These are phyloP conservation scores for Arthrobotrys sphaeroides DNA, from an alignment of 2,329 filamentous ascomycete species.

Conservation along the genomic window DNA sequence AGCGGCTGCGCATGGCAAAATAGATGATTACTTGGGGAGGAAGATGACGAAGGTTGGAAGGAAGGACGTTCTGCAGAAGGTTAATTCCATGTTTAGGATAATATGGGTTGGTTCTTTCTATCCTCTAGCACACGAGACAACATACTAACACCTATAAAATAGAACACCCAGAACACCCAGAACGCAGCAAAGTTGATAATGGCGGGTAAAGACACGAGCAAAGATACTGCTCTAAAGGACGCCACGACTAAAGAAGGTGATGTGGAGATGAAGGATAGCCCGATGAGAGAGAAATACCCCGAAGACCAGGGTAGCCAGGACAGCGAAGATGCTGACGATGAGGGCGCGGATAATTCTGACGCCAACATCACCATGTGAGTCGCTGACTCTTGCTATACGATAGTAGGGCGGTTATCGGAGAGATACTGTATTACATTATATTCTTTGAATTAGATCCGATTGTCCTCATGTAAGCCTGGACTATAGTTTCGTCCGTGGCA, in stretches of 20 bases:
- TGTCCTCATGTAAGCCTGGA: no score
- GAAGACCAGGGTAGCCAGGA: slow-evolving; percentile 33
- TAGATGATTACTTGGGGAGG: slow-evolving; percentile 56
- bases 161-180: slow-evolving; percentile 38
- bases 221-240: slow-evolving; percentile 26
- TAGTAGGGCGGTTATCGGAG: background rate
- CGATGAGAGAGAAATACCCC: slow-evolving; percentile 32
- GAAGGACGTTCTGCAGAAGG: slow-evolving; percentile 56
- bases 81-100: slow-evolving; percentile 52
- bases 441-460: slow-evolving; percentile 1
- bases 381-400: background rate
- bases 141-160: background rate
- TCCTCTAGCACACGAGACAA: background rate
- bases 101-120: slow-evolving; percentile 29
- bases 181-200: slow-evolving; percentile 48
- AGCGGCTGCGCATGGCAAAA: slow-evolving; percentile 54
- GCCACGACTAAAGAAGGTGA: background rate
- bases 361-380: slow-evolving; percentile 47
- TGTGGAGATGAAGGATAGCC: slow-evolving; percentile 27
- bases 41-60: slow-evolving; percentile 57
- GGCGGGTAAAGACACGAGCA: slow-evolving; percentile 39
- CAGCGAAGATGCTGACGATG: slow-evolving; percentile 51
- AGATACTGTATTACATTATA: background rate
- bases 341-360: slow-evolving; percentile 47
- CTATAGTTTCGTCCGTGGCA: no score